These are phyloP conservation scores for Cnidoscolus chayamansa DNA, from an alignment of 441 rosid species.

Conservation along the genomic window DNA sequence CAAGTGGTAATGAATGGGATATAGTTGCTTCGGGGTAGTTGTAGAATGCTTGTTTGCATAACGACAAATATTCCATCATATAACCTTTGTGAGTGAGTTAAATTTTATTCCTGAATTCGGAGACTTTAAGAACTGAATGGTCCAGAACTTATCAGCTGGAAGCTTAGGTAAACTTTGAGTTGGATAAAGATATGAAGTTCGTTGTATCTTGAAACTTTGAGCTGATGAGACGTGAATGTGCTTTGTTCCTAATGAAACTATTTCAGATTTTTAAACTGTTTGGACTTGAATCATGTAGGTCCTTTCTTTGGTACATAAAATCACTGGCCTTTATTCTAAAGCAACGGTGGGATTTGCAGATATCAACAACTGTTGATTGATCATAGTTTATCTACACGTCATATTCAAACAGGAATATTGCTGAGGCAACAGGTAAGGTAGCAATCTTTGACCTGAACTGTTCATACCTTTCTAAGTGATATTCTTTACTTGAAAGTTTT, in stretches of 20 bases:
- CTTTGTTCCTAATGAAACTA: neutral
- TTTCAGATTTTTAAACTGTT: too few species aligned
- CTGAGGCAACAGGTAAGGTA: neutral
- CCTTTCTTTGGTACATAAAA: too few species aligned
- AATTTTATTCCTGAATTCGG: neutral
- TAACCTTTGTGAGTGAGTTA: too few species aligned
- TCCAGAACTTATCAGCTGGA: neutral
- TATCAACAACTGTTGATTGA: neutral
- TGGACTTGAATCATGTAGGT: too few species aligned
- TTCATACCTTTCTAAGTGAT: neutral
- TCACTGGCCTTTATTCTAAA: neutral
- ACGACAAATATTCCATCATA: neutral
- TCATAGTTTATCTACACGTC: neutral
- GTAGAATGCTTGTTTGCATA: conserved; percentile 1
- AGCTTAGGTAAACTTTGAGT: neutral
- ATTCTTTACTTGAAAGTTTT: neutral
- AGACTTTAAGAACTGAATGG: neutral
- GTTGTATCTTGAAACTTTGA: neutral
- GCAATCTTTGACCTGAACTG: neutral
- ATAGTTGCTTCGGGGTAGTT: neutral
- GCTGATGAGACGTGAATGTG: neutral
- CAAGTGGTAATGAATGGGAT: neutral
- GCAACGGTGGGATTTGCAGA: neutral
- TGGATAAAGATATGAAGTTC: neutral
- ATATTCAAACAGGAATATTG: neutral